A percentile compares a stretch with the other conserved stretches of the same genome.
These are phyloP conservation scores for Dactylorhiza incarnata DNA, from an alignment of 106 monocot species.

Conservation along the genomic window DNA sequence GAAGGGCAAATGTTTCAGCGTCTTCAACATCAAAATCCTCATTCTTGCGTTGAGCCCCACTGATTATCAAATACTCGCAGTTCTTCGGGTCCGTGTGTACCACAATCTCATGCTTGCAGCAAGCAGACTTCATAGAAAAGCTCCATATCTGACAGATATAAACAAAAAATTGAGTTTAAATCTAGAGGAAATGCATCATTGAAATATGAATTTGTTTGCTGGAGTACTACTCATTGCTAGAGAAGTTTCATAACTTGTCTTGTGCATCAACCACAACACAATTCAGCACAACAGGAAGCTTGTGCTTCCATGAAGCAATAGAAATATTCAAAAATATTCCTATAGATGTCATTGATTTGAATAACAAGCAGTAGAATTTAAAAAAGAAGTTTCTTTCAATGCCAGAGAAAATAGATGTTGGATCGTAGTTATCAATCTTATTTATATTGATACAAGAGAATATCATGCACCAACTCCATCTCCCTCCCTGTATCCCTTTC, in stretches of 20 bases:
- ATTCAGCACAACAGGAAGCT: background rate
- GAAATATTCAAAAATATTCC: background rate
- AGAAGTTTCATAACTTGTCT: background rate
- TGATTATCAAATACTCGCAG: constrained; percentile 82
- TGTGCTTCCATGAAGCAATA: background rate
- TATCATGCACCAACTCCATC: background rate
- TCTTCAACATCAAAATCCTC: constrained; percentile 94
- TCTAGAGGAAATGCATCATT: background rate
- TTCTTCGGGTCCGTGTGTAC: constrained; percentile 96
- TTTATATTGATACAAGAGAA: background rate
- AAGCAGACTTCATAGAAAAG: constrained; percentile 95
- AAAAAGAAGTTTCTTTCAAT: background rate
- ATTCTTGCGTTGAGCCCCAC: constrained; percentile 78
- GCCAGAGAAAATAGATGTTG: background rate
- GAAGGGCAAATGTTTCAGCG: constrained; percentile 82
- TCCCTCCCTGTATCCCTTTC: background rate
- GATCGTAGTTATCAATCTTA: background rate
- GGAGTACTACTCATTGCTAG: background rate
- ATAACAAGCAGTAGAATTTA: background rate
- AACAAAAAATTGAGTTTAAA: constrained; percentile 8
- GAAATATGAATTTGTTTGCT: no score
- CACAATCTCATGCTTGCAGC: constrained; percentile 83
- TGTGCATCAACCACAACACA: background rate
- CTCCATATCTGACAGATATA: constrained; percentile 76
- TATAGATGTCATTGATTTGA: background rate